Evolutionary conservation across 805 yeast genomes (phyloP).

Genomic region (Candida wancherniae): DNA sequence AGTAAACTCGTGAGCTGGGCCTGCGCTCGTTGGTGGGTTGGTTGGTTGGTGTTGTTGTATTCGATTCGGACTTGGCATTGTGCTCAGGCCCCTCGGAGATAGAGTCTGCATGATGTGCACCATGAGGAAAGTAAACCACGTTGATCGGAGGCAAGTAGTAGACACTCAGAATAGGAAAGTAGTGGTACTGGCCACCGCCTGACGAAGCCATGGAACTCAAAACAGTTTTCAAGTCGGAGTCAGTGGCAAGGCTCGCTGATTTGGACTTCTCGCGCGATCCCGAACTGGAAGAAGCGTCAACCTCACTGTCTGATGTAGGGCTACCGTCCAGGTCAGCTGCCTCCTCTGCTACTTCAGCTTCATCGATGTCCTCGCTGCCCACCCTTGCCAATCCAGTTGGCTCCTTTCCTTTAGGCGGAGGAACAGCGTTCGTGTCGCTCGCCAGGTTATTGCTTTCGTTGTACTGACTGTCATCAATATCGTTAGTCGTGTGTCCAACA

Average conservation of each 20-base stretch:
- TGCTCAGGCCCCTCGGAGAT: conserved; percentile 1
- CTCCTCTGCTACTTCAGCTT: neutral
- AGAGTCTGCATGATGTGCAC: conserved; percentile 38
- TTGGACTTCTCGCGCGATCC: too few relatives aligned
- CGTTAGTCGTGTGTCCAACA: neutral
- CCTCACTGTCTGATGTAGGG: too few relatives aligned
- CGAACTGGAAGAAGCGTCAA: too few relatives aligned
- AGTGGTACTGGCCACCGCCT: conserved; percentile 32
- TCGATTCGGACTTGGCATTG: conserved; percentile 1
- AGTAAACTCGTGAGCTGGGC: conserved; percentile 10
- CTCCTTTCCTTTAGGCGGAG: neutral
- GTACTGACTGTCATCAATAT: neutral
- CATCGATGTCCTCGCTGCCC: too few relatives aligned
- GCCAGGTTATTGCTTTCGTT: too few relatives aligned
- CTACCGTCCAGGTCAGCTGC: neutral
- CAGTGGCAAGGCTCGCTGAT: conserved; percentile 1
- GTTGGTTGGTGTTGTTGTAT: conserved; percentile 1
- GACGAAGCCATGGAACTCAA: conserved; percentile 6
- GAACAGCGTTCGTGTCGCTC: too few relatives aligned
- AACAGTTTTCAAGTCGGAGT: conserved; percentile 6
- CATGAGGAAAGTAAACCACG: conserved; percentile 52
- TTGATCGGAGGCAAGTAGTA: conserved; percentile 53
- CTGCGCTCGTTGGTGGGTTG: conserved; percentile 5
- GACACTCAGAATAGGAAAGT: conserved; percentile 47
- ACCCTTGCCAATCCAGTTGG: neutral